Evolutionary conservation across 176 grass and related monocot genomes (phyloP), one percentile per base, ranked within the genome.

Genomic region (Carex myosuroides): DNA sequence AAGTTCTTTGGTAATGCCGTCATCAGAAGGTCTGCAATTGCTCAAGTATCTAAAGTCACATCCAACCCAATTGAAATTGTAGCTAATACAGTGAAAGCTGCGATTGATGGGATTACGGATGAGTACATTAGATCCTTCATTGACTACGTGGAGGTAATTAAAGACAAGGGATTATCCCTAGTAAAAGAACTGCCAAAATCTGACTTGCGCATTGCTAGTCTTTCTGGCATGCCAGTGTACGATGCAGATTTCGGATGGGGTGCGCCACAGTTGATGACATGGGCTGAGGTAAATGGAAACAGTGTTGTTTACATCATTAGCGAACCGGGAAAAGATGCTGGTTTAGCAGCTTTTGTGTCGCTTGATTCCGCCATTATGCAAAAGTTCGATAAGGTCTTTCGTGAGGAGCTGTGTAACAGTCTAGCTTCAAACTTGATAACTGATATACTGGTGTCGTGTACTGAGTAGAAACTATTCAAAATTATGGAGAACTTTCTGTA

Each of bases 1-100:
- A 4, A 11, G 8, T 92, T 67, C 64, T 57, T 92, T 12, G 79
- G 88, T 11, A 90, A 88, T 24, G 91, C 64, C 1, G 0, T 86
- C 22, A 11, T 92, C 1, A 32, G 30, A 22, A 33, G 80, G 24
- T 44, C 30, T 3, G 83, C 66, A 60, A 58, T 58, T 4, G 1
- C 44, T 13, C 4, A 79, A 18, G 74, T 79, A 79, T 79, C 74
- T 13, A 14, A 60, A 37, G 3, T 84, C 11, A n/a, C 24, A 12
- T 70, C 82, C 6, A 70, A 59, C 12, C 20, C 22, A 26, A 14
- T 32, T 18, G 10, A 53, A 7, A 17, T 54, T 61, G 42, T 35
- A 12, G 82, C 13, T 4, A 24, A 84, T 11, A 48, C 44, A 10
- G 44, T 48, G 44, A 48, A 48, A 48, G 8, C 44, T 10, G 44